Conservation (phyloP, 164 flowering plant species). For the Magnolia kwangsiensis region DNA sequence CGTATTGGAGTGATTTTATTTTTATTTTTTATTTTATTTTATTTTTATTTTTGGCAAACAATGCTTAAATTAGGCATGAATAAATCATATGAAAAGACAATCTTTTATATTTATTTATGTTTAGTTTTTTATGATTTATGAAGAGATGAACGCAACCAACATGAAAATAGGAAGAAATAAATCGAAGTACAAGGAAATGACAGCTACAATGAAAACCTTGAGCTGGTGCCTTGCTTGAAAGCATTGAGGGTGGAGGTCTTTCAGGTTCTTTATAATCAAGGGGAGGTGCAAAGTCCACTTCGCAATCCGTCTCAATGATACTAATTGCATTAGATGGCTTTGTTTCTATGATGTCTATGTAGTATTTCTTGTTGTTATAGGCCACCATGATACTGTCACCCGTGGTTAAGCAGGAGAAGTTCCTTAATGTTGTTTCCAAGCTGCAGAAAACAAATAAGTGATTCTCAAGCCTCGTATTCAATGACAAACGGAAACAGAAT, state of each 20-base stretch:
- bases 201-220: slow-evolving; percentile 40
- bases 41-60: too few relatives aligned
- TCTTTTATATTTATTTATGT: too few relatives aligned
- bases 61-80: too few relatives aligned
- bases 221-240: slow-evolving; percentile 42
- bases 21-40: too few relatives aligned
- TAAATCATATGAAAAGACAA: too few relatives aligned
- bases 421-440: slow-evolving; percentile 91
- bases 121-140: too few relatives aligned
- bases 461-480: not conserved
- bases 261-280: slow-evolving; percentile 92
- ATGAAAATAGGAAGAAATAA: too few relatives aligned
- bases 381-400: slow-evolving; percentile 98
- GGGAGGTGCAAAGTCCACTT: slow-evolving; percentile 98
- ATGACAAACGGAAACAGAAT: not conserved
- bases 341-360: slow-evolving; percentile 83
- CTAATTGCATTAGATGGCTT: slow-evolving; percentile 83
- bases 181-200: not conserved
- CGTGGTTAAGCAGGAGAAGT: slow-evolving; percentile 85
- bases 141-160: too few relatives aligned
- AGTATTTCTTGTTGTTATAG: slow-evolving; percentile 83
- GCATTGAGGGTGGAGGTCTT: slow-evolving; percentile 42
- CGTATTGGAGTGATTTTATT: too few relatives aligned
- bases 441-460: slow-evolving; percentile 36
- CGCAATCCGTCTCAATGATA: slow-evolving; percentile 95